These are phyloP conservation scores for Gautieria morchelliformis DNA, from an alignment of 768 basidiomycete genomes.

Conservation along the genomic window DNA sequence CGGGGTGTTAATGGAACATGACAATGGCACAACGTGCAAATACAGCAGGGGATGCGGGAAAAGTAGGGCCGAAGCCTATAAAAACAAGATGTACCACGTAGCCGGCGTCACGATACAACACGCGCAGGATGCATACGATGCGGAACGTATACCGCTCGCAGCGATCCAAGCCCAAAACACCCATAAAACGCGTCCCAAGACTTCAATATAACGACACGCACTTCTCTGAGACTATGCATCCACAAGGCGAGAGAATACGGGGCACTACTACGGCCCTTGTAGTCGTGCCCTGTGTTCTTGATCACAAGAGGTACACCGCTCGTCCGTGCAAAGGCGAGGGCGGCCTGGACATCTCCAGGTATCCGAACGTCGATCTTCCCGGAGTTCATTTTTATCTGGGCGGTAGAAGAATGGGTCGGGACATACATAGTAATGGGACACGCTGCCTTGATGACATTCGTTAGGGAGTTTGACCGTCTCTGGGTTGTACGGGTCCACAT, in stretches of 20 bases:
- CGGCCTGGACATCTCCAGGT: conserved; percentile 32
- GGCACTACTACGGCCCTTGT: conserved; percentile 22
- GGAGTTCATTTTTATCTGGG: no score
- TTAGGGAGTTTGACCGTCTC: conserved; percentile 11
- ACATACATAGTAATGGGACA: conserved; percentile 20
- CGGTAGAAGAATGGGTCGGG: no score
- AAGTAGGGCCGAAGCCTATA: no score
- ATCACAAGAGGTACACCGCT: conserved; percentile 34
- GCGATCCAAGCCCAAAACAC: no score
- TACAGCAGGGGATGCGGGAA: no score
- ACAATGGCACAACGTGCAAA: background rate
- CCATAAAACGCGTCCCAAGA: background rate
- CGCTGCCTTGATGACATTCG: conserved; percentile 18
- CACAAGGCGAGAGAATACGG: conserved; percentile 19
- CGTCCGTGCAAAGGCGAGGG: conserved; percentile 33
- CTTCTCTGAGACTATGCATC: conserved; percentile 14
- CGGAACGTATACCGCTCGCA: no score
- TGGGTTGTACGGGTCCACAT: conserved; percentile 15
- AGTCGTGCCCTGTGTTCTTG: conserved; percentile 40
- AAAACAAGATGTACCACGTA: no score
- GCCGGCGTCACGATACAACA: no score
- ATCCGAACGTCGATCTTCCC: conserved; percentile 32
- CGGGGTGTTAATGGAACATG: background rate
- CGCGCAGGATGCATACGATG: no score
- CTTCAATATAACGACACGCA: background rate